Percentiles rank a stretch among this genome's conserved stretches.
phyloP scores from a whole-genome alignment of 2,329 filamentous ascomycete species.

The Sporothrix brasiliensis region DNA sequence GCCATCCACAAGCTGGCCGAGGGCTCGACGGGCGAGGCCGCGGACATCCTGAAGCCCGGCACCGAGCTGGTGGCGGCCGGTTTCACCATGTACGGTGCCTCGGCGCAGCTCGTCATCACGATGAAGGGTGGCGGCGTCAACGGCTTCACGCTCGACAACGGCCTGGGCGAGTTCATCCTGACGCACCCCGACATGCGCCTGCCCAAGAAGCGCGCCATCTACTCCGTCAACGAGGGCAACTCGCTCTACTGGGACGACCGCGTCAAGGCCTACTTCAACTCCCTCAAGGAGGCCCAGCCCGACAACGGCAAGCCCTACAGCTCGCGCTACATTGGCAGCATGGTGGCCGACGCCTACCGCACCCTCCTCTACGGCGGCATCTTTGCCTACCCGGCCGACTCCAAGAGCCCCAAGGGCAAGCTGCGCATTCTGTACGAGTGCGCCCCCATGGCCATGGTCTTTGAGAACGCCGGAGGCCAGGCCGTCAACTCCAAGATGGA shows the following conservation, averaged over 20 bases:
- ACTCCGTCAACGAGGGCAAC: conserved; percentile 99
- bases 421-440: conserved; percentile 97
- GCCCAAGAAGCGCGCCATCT: conserved; percentile 79
- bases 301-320: conserved; percentile 85
- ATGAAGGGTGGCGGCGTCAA: conserved; percentile 93
- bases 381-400: conserved; percentile 96
- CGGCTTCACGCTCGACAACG: conserved; percentile 96
- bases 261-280: conserved; percentile 85
- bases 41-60: conserved; percentile 86
- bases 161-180: conserved; percentile 97
- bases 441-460: conserved; percentile 97
- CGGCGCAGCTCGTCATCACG: conserved; percentile 92
- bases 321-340: conserved; percentile 91
- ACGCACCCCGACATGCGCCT: conserved; percentile 94
- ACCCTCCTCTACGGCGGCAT: conserved; percentile 94
- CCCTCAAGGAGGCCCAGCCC: conserved; percentile 74
- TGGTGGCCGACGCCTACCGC: conserved; percentile 98
- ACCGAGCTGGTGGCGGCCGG: conserved; percentile 89
- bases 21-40: conserved; percentile 70
- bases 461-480: conserved; percentile 95
- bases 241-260: conserved; percentile 92
- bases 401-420: conserved; percentile 98
- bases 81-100: conserved; percentile 99
- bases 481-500: conserved; percentile 90
- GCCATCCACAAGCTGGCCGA: conserved; percentile 88